These are phyloP conservation scores for Fomitiporia mediterranea DNA, from an alignment of 1,284 basidiomycete species.

Conservation along the genomic window DNA sequence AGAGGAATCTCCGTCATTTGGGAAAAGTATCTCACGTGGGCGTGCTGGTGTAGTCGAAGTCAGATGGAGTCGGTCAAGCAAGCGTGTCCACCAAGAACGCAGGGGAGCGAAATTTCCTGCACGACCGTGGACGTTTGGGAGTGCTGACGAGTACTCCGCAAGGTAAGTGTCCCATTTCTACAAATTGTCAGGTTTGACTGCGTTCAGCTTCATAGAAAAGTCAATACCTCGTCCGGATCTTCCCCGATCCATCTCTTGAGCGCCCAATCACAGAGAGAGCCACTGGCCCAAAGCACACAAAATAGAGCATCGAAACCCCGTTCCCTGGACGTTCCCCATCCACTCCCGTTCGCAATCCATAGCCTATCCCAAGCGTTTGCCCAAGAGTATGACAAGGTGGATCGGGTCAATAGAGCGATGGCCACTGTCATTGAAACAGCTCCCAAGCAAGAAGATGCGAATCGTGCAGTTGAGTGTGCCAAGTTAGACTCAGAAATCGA, in stretches of 20 bases:
- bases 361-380: conserved; percentile 57
- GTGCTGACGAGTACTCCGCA: conserved; percentile 48
- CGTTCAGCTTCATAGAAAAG: neutral
- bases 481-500: conserved; percentile 32
- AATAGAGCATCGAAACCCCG: conserved; percentile 54
- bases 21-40: conserved; percentile 27
- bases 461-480: conserved; percentile 44
- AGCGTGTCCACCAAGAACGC: conserved; percentile 46
- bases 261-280: conserved; percentile 50
- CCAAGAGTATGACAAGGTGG: conserved; percentile 39
- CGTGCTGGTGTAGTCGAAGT: conserved; percentile 15
- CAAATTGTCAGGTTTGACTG: neutral
- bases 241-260: conserved; percentile 52
- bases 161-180: conserved; percentile 70
- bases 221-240: conserved; percentile 59
- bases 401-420: conserved; percentile 49
- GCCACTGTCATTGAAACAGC: conserved; percentile 51
- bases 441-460: conserved; percentile 49
- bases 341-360: conserved; percentile 42
- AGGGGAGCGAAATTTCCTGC: conserved; percentile 44
- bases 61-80: conserved; percentile 30
- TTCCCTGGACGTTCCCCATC: conserved; percentile 51
- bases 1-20: conserved; percentile 29
- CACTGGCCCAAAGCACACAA: conserved; percentile 46
- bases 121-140: conserved; percentile 38